Percentiles rank a stretch among this genome's conserved stretches.
Evolutionary conservation across 805 yeast genomes (phyloP).

Genomic region (Nakazawaea siamensis): DNA sequence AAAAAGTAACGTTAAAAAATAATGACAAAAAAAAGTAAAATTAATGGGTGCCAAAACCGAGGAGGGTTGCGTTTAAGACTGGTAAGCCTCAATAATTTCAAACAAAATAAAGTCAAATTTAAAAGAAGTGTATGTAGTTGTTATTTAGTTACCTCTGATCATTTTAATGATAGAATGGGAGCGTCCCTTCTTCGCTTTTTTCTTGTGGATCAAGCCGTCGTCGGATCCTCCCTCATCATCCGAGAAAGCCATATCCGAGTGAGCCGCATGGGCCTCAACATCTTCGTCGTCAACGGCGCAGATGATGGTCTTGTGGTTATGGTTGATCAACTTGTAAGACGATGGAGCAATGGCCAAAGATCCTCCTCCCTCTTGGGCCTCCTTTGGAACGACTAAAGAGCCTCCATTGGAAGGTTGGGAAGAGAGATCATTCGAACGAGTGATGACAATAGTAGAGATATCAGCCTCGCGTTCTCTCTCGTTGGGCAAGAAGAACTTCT

Average conservation of each 20-base stretch:
- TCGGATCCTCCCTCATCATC: slow-evolving; percentile 6
- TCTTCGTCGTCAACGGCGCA: slow-evolving; percentile 10
- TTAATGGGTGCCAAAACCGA: too few relatives aligned
- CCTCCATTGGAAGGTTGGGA: slow-evolving; percentile 3
- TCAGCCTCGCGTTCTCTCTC: slow-evolving; percentile 10
- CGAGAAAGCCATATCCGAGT: neutral
- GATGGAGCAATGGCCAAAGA: slow-evolving; percentile 3
- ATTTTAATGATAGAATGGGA: slow-evolving; percentile 7
- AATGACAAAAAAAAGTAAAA: too few relatives aligned
- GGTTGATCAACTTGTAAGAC: slow-evolving; percentile 10
- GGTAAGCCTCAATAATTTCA: too few relatives aligned
- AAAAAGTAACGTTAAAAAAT: too few relatives aligned
- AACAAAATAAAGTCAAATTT: too few relatives aligned
- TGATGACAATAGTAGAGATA: slow-evolving; percentile 5
- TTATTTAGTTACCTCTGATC: slow-evolving; percentile 9
- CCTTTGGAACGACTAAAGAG: slow-evolving; percentile 1
- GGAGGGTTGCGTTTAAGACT: too few relatives aligned
- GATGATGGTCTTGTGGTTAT: slow-evolving; percentile 11
- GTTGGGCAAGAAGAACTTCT: slow-evolving; percentile 8
- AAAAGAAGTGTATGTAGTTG: too few relatives aligned
- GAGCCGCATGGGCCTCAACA: slow-evolving; percentile 5
- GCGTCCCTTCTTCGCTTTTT: neutral
- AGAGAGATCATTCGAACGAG: neutral
- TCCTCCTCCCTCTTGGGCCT: neutral
- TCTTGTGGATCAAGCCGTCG: slow-evolving; percentile 2